Evolutionary conservation across 257 asterid genomes (phyloP), one percentile per base, ranked within the genome.

Genomic region (Mitragyna speciosa): DNA sequence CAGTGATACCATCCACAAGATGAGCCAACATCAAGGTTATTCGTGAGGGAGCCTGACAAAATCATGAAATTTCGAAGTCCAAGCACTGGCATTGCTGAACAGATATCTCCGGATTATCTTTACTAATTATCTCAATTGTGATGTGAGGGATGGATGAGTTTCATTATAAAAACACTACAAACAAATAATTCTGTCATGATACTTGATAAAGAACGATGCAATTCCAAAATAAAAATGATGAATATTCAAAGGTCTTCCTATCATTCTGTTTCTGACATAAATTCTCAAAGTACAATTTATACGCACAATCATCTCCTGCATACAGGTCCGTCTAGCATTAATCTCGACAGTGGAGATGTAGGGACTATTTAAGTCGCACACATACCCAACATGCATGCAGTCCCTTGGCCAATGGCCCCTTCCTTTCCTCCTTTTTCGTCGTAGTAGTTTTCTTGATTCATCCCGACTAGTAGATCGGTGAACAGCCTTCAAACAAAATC

Each of bases 401-500:
- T 51, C 22, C 58, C 58, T 2, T 4, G 20, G 0, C 6, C 58
- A 51, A 51, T 15, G 20, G 14, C 7, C 67, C 31, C 31, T n/a
- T 61, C 33, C 31, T 61, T 2, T 10, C 67, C 67, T 61, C 31
- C 12, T 24, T 24, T n/a, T 24, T 26, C 0, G 15, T 24, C 14
- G n/a, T 54, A 58, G 28, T 20, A 58, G 64, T 24, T 58, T 24
- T 58, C 30, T 24, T 58, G 28, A 58, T 58, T 52, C 64, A 58
- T 58, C 64, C 1, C 28, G 22, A 19, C 61, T 43, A 84, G 68
- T 69, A 49, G 22, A 85, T 45, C 28, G 87, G 87, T 0, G 97
- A 96, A 71, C 98, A 92, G 0, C 97, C 92, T 33, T 90, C 70
- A 0, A 83, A 86, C 6, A 59, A 39, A 4, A 89, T 49, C 41